Base-by-base conservation (phyloP, 345 rosid genomes). In the Angophora floribunda region DNA sequence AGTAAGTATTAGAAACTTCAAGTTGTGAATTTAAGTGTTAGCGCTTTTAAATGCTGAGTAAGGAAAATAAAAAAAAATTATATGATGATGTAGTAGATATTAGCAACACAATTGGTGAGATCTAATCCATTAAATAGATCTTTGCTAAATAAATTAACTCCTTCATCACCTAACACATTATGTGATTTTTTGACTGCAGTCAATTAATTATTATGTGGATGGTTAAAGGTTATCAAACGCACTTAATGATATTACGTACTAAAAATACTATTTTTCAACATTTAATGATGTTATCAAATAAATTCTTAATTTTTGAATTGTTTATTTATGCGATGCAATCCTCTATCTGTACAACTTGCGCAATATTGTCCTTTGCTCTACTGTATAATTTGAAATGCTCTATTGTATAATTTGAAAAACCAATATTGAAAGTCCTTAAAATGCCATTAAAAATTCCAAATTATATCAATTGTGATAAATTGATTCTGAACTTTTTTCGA, bases 241-340 rank as follows among this genome's bases (percentile, higher is more conserved):
- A 28, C 3, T 61, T 5, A 5, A 0, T 61, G 1, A 0, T 61
- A 61, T 2, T 61, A 61, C 5, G 28, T n/a, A 28, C 7, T 0
- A 0, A 61, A 0, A 61, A 61, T 5, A 28, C 32, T 61, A 28
- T 13, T 32, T 70, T 70, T 70, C 24, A 32, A 5, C 13, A 0
- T 36, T 0, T 8, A 32, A 0, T 0, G 1, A 70, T 36, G 80
- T 67, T 67, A 67, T 36, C 45, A 67, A 67, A 32, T 3, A 4
- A 6, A 16, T 32, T 6, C 0, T 32, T 32, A 67, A 22, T 5
- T 5, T 19, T 36, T 22, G 1, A 16, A 32, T 1, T 9, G 6
- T 15, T 67, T 36, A 32, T 67, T 67, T 32, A 67, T 67, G 41
- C 44, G 0, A 30, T 7, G 44, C 30, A 32, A 67, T 4, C 79